A percentile compares a stretch with the other conserved stretches of the same genome.
phyloP scores from a whole-genome alignment of 306 rosid genomes.

The Trifolium repens region DNA sequence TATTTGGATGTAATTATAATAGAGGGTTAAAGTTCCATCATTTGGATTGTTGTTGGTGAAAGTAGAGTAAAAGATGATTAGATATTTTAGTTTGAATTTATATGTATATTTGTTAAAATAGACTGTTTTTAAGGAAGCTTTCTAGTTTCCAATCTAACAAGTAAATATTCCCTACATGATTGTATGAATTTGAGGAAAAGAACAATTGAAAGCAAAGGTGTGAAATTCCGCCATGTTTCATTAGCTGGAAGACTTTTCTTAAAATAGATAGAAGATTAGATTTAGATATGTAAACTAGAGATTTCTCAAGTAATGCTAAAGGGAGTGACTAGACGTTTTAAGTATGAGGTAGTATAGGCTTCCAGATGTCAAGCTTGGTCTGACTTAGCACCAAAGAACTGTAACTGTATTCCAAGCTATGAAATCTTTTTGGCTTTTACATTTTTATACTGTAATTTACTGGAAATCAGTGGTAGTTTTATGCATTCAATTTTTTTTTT shows the following conservation, averaged over 20 bases:
- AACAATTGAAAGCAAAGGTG: too few relatives aligned
- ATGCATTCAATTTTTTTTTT: too few relatives aligned
- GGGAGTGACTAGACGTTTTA: not conserved
- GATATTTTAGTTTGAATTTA: slow-evolving; percentile 13
- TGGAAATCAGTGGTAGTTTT: too few relatives aligned
- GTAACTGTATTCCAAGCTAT: too few relatives aligned
- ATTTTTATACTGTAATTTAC: too few relatives aligned
- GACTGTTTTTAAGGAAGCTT: not conserved
- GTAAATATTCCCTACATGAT: not conserved
- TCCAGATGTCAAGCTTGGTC: too few relatives aligned
- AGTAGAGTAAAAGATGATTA: too few relatives aligned
- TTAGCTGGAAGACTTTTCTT: not conserved
- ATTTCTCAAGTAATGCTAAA: slow-evolving; percentile 9
- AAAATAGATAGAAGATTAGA: not conserved
- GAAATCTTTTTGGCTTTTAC: too few relatives aligned
- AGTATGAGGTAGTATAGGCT: not conserved
- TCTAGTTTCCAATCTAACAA: not conserved
- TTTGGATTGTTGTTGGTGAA: too few relatives aligned
- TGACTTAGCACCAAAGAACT: too few relatives aligned
- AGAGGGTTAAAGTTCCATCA: too few relatives aligned
- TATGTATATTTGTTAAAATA: slow-evolving; percentile 16
- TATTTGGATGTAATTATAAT: too few relatives aligned
- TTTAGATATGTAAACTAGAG: not conserved
- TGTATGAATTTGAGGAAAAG: not conserved
- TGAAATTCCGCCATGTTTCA: not conserved